A percentile compares a stretch with the other conserved stretches of the same genome.
Evolutionary conservation across 192 early-diverging fungal genomes (phyloP).

Genomic region (Dispira parvispora): DNA sequence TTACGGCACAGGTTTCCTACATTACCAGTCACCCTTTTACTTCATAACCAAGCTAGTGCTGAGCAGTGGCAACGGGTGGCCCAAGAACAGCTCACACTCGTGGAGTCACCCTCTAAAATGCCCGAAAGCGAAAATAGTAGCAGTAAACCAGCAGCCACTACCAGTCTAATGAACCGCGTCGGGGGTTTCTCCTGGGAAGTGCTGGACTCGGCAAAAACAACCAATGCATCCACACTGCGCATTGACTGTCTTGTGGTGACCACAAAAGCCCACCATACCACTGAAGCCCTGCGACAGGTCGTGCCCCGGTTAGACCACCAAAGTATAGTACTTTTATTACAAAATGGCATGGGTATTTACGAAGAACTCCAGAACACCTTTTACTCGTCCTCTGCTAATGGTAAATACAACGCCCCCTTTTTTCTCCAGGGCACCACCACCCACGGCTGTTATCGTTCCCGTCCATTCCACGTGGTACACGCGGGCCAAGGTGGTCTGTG

Average conservation of each 20-base stretch:
- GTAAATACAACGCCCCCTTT: slow-evolving; percentile 22
- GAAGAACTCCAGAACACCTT: slow-evolving; percentile 28
- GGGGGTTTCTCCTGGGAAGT: slow-evolving; percentile 23
- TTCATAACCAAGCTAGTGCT: slow-evolving; percentile 30
- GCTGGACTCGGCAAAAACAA: slow-evolving; percentile 11
- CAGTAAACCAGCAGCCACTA: slow-evolving; percentile 10
- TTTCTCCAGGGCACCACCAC: slow-evolving; percentile 31
- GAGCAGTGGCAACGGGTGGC: slow-evolving; percentile 21
- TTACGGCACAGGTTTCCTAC: slow-evolving; percentile 25
- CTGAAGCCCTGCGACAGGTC: slow-evolving; percentile 30
- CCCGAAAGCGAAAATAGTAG: too few species aligned
- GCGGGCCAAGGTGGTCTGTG: slow-evolving; percentile 35
- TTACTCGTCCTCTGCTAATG: slow-evolving; percentile 14
- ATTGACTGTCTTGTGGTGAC: slow-evolving; percentile 38
- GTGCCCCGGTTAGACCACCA: slow-evolving; percentile 26
- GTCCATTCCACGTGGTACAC: slow-evolving; percentile 32
- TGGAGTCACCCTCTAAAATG: background rate
- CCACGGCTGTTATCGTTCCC: slow-evolving; percentile 30
- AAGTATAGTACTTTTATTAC: slow-evolving; percentile 39
- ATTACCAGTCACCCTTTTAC: slow-evolving; percentile 35
- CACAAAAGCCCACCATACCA: slow-evolving; percentile 48
- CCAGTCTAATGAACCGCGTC: slow-evolving; percentile 17
- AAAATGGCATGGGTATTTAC: slow-evolving; percentile 47
- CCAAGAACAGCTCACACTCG: slow-evolving; percentile 18
- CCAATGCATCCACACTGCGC: slow-evolving; percentile 13